Evolutionary conservation across 768 basidiomycete genomes (phyloP).

Genomic region (Coprinellus micaceus): DNA sequence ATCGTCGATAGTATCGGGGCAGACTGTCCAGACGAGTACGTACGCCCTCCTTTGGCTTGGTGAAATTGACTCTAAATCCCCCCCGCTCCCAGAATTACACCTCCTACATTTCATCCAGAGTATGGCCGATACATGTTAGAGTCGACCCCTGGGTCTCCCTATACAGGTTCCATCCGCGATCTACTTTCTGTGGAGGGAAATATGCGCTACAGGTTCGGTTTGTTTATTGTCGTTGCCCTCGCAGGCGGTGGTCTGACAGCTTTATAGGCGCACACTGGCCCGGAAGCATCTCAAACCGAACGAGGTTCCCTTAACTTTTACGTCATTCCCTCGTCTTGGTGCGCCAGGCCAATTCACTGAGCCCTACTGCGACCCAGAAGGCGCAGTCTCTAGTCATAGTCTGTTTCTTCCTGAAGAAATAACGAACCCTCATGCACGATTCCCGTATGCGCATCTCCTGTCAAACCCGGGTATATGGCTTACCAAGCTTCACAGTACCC

Average conservation of each 20-base stretch:
- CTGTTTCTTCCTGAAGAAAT: constrained; percentile 93
- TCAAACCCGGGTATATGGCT: constrained; percentile 6
- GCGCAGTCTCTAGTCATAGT: constrained; percentile 85
- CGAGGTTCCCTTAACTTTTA: constrained; percentile 89
- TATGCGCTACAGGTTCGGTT: constrained; percentile 82
- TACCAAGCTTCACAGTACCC: constrained; percentile 54
- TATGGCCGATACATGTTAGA: constrained; percentile 99
- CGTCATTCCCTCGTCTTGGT: constrained; percentile 92
- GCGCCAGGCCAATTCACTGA: constrained; percentile 89
- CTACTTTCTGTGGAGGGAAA: constrained; percentile 87
- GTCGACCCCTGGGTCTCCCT: constrained; percentile 93
- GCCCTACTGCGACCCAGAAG: constrained; percentile 71
- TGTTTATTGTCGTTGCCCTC: background rate
- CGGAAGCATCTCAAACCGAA: constrained; percentile 77
- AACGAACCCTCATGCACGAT: constrained; percentile 95
- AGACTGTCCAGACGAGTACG: constrained; percentile 60
- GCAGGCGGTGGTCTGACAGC: background rate
- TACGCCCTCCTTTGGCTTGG: constrained; percentile 6
- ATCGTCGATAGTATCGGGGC: constrained; percentile 65
- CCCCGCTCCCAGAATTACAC: constrained; percentile 53
- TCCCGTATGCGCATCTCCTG: constrained; percentile 69
- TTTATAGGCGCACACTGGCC: constrained; percentile 71
- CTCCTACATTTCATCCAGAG: constrained; percentile 95
- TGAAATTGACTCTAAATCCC: background rate
- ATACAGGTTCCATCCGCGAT: constrained; percentile 83